Conservation (phyloP, 83 land plant genomes). For the Picea mariana region DNA sequence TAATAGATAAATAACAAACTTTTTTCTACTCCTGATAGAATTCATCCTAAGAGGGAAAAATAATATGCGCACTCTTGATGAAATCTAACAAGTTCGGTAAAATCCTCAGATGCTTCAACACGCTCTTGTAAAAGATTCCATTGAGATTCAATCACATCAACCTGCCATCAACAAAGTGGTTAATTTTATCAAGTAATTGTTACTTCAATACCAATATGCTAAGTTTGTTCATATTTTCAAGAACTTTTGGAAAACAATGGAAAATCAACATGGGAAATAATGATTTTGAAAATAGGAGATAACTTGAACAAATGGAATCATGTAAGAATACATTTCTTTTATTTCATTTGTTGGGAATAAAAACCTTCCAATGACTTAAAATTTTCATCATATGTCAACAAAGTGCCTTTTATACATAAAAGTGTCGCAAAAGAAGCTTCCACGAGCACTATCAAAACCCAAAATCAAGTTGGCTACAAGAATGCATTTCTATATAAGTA, state of each 20-base stretch:
- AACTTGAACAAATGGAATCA: background rate
- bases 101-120: slow-evolving; percentile 92
- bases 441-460: too few relatives aligned
- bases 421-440: too few relatives aligned
- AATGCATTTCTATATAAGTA: too few relatives aligned
- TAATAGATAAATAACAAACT: too few relatives aligned
- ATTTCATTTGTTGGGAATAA: too few relatives aligned
- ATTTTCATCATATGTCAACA: too few relatives aligned
- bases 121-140: slow-evolving; percentile 96
- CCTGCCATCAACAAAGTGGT: slow-evolving; percentile 47
- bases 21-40: too few relatives aligned
- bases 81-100: slow-evolving; percentile 91
- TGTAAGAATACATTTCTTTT: background rate
- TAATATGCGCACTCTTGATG: slow-evolving; percentile 88
- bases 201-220: background rate
- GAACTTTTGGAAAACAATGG: background rate
- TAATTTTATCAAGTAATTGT: background rate
- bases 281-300: background rate
- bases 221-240: background rate
- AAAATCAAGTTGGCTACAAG: too few relatives aligned
- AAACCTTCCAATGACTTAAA: too few relatives aligned
- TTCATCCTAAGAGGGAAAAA: background rate
- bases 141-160: slow-evolving; percentile 99
- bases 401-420: too few relatives aligned
- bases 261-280: background rate